These are phyloP conservation scores for Penicillium sp. DNA, from an alignment of 2,329 filamentous ascomycete genomes.

Conservation along the genomic window DNA sequence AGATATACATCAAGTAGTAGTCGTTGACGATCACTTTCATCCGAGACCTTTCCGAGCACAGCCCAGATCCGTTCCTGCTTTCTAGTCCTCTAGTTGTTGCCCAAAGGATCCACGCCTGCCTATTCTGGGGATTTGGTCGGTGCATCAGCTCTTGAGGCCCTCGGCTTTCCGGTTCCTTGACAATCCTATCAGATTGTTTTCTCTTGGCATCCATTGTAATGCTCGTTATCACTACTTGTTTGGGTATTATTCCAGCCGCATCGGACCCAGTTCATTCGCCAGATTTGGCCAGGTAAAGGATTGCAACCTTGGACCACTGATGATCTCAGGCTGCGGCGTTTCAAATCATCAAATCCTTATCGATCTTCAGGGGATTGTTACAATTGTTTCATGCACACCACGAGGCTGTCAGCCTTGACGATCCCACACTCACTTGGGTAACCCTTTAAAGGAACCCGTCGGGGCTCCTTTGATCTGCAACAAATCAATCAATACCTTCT, in stretches of 20 bases:
- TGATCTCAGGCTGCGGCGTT: background rate
- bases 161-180: background rate
- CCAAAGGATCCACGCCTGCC: constrained; percentile 4
- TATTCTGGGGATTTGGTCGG: background rate
- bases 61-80: background rate
- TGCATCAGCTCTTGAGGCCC: background rate
- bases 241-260: background rate
- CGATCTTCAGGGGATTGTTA: constrained; percentile 6
- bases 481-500: background rate
- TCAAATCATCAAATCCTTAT: constrained; percentile 1
- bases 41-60: background rate
- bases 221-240: background rate
- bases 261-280: background rate
- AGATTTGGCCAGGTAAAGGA: background rate
- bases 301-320: background rate
- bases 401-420: background rate
- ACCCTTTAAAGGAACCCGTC: background rate
- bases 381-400: background rate
- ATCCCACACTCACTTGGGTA: background rate
- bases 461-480: background rate
- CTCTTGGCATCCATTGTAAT: background rate
- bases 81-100: background rate
- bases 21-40: background rate
- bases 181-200: background rate
- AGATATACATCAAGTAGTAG: background rate